Evolutionary conservation across 1,284 basidiomycete genomes (phyloP).

Genomic region (Amylostereum chailletii): DNA sequence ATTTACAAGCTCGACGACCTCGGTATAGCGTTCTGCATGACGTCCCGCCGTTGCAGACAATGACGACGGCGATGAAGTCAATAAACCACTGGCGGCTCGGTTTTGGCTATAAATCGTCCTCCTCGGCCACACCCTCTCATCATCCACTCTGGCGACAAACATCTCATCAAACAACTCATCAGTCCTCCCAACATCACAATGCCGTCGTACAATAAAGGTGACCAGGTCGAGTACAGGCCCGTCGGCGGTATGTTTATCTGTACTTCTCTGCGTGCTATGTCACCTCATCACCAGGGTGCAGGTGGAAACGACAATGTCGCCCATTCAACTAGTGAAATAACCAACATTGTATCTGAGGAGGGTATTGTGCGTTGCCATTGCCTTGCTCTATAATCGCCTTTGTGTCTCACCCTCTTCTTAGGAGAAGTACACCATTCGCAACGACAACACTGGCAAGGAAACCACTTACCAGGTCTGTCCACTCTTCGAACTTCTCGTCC

Average conservation of each 20-base stretch:
- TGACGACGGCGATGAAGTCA: too few relatives aligned
- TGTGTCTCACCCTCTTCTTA: not conserved
- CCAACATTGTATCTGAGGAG: not conserved
- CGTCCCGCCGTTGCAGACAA: too few relatives aligned
- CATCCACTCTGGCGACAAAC: too few relatives aligned
- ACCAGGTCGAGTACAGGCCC: not conserved
- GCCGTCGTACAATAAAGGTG: not conserved
- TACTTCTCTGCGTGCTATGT: too few relatives aligned
- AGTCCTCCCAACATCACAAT: not conserved
- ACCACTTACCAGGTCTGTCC: conserved; percentile 1
- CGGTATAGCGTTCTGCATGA: too few relatives aligned
- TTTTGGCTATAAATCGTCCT: too few relatives aligned
- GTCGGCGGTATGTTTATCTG: not conserved
- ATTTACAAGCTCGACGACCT: too few relatives aligned
- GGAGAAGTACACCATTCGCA: not conserved
- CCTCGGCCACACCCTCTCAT: too few relatives aligned
- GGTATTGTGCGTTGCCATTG: not conserved
- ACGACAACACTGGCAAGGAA: conserved; percentile 1
- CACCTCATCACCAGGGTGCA: not conserved
- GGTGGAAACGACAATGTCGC: not conserved
- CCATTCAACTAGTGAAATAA: not conserved
- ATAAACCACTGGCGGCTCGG: too few relatives aligned
- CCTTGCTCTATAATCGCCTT: too few relatives aligned
- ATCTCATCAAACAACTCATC: too few relatives aligned
- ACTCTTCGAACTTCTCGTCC: not conserved